A percentile compares a stretch with the other conserved stretches of the same genome.
Evolutionary conservation across 306 rosid species (phyloP).

Genomic region (Gastrolobium bilobum): DNA sequence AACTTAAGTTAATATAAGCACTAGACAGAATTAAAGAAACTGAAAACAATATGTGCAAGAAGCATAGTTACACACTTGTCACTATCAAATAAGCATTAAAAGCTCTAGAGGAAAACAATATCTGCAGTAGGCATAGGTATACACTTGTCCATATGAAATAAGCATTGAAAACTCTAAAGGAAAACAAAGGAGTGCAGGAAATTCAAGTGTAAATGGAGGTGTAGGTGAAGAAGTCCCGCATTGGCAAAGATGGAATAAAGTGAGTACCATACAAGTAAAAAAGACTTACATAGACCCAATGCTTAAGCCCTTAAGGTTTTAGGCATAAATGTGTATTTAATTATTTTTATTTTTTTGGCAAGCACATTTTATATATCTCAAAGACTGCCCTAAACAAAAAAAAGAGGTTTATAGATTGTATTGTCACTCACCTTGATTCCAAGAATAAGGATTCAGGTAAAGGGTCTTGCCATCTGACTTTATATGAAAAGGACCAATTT

Average conservation of each 20-base stretch:
- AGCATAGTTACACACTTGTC: neutral
- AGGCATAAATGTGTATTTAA: too few species aligned
- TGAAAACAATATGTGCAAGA: too few species aligned
- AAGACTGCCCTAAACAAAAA: neutral
- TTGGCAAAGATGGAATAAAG: neutral
- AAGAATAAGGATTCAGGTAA: constrained; percentile 79
- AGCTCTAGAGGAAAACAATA: neutral
- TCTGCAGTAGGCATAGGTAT: neutral
- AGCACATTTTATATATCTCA: too few species aligned
- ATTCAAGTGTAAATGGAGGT: neutral
- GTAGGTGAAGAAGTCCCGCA: too few species aligned
- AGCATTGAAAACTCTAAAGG: neutral
- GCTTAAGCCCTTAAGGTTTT: too few species aligned
- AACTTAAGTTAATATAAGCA: neutral
- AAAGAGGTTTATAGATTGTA: neutral
- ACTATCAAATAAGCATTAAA: neutral
- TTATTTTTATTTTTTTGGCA: too few species aligned
- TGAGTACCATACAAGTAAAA: too few species aligned
- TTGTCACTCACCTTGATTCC: constrained; percentile 76
- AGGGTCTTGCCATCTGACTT: constrained; percentile 72
- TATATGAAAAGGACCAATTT: constrained; percentile 90
- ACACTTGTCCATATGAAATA: neutral
- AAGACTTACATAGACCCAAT: too few species aligned
- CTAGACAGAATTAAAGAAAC: neutral
- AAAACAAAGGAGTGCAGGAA: neutral